Conservation (phyloP, 1,284 basidiomycete species). For the Fomes fomentarius region DNA sequence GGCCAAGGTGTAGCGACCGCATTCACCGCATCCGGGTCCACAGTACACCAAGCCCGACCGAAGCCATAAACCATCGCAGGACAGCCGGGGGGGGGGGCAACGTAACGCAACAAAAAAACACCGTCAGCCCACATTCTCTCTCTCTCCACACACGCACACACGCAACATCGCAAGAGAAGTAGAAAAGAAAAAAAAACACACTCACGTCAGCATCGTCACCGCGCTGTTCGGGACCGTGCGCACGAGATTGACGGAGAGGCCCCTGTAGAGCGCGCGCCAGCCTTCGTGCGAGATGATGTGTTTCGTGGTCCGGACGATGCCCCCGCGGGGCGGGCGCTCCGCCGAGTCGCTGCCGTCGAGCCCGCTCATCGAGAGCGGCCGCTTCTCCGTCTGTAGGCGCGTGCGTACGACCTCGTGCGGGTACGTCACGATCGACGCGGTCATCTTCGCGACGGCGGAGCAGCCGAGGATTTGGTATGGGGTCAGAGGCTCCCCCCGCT, state of each 20-base stretch:
- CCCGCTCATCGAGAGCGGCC: constrained; percentile 56
- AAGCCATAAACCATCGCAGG: too few species aligned
- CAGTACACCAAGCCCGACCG: too few species aligned
- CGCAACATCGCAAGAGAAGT: too few species aligned
- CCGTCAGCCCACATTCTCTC: too few species aligned
- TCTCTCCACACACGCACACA: too few species aligned
- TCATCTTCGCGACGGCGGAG: constrained; percentile 91
- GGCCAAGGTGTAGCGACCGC: too few species aligned
- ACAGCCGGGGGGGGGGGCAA: too few species aligned
- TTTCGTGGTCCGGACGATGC: constrained; percentile 73
- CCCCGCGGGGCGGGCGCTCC: constrained; percentile 47
- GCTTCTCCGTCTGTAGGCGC: constrained; percentile 83
- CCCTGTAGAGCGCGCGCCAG: constrained; percentile 87
- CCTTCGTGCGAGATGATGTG: constrained; percentile 82
- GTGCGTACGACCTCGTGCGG: constrained; percentile 96
- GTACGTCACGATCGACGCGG: constrained; percentile 91
- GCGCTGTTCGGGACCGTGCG: constrained; percentile 94
- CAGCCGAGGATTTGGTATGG: constrained; percentile 80
- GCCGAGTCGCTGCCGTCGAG: constrained; percentile 27
- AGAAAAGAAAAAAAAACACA: constrained; percentile 27
- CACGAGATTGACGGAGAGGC: constrained; percentile 87
- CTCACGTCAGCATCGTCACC: constrained; percentile 93
- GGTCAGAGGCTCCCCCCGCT: constrained; percentile 61
- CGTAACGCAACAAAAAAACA: too few species aligned
- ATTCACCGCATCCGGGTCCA: too few species aligned